Base-by-base conservation (phyloP, 306 rosid species). In the Trichosanthes truncata region DNA sequence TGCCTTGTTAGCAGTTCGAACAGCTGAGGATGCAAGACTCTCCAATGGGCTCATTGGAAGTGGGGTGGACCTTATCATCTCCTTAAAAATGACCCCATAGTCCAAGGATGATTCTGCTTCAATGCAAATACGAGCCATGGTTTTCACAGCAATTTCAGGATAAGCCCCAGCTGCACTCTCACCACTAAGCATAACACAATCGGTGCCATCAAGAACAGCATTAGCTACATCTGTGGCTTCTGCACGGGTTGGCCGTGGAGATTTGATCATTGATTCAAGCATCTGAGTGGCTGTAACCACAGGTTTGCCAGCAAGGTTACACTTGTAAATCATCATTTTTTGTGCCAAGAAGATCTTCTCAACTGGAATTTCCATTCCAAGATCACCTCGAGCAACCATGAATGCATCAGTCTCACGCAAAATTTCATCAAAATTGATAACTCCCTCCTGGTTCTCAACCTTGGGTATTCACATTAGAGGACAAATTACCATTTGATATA, bases 371-470 rank as follows among this genome's bases (percentile, higher is more conserved):
- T 94, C 98, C 98, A 94, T 94, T 88, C 97, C 98, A 72, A 94
- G 97, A 86, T 94, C 98, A 66, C 98, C 98, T 80, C 98, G 97
- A 18, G 98, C 98, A 85, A 94, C 97, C 98, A 94, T 94, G 89
- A 90, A 94, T 51, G 98, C 91, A 84, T 92, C 98, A 61, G 98
- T 94, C 90, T 94, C 98, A 3, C 93, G 97, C 87, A 94, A 87
- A 66, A 94, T 94, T 80, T 92, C 98, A 80, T 94, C 98, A 86
- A 94, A 94, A 87, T 94, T 94, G 86, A 94, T 55, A 69, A 92
- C 98, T 75, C 98, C 98, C 87, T 94, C 98, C 88, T 94, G 97
- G 81, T 94, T 94, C 89, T 94, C 98, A 87, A 94, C 97, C 98
- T 93, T 81, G 36, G 43, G 55, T 79, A 61, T 77, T 84, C 18